Percentiles rank a stretch among this genome's conserved stretches.
Conservation (phyloP, 2,329 filamentous ascomycete species). For the Diplodia sapinea region DNA sequence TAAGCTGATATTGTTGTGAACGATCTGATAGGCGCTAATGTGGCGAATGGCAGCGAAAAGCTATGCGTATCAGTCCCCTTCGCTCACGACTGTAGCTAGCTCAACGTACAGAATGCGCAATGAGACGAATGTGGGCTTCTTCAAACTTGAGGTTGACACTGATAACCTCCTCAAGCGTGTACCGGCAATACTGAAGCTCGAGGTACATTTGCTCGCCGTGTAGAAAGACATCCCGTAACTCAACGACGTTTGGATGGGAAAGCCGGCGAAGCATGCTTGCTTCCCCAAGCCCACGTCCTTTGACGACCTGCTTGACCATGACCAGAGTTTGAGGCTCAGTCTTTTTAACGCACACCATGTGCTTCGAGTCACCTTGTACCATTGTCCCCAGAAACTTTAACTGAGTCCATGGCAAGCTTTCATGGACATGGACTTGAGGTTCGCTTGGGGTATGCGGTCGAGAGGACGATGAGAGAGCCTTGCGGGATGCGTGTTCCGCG, state of each 20-base stretch:
- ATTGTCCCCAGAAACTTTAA: conserved; percentile 5
- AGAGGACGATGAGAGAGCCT: neutral
- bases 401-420: conserved; percentile 3
- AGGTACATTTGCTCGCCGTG: conserved; percentile 32
- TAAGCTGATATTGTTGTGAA: conserved; percentile 29
- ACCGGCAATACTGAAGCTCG: conserved; percentile 35
- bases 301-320: conserved; percentile 6
- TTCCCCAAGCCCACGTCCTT: neutral
- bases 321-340: neutral
- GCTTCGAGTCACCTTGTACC: conserved; percentile 1
- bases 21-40: conserved; percentile 31
- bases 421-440: neutral
- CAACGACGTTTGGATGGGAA: conserved; percentile 8
- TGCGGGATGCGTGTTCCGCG: neutral
- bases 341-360: neutral
- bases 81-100: neutral
- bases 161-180: conserved; percentile 20
- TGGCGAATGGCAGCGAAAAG: conserved; percentile 29
- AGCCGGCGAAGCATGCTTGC: conserved; percentile 13
- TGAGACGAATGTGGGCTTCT: conserved; percentile 31
- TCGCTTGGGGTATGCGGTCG: conserved; percentile 2
- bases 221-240: conserved; percentile 30
- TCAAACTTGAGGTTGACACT: conserved; percentile 31
- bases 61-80: conserved; percentile 14
- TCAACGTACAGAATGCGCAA: conserved; percentile 11